phyloP scores from a whole-genome alignment of 345 rosid genomes.

The Reutealis trisperma region DNA sequence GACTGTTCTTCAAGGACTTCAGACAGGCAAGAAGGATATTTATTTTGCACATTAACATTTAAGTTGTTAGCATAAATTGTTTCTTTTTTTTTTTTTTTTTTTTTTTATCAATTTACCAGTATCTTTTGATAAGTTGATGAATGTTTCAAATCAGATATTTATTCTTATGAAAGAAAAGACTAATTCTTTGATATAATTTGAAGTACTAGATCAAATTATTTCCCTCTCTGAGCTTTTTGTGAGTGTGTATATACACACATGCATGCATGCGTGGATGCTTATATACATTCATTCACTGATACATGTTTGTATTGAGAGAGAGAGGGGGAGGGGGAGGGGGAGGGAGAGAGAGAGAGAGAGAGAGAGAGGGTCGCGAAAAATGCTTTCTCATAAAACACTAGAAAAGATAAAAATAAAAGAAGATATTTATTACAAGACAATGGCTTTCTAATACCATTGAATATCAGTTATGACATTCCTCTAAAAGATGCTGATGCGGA shows the following conservation, averaged over 20 bases:
- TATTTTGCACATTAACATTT: neutral
- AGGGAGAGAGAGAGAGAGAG: neutral
- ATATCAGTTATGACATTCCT: neutral
- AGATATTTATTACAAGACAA: neutral
- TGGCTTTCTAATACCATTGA: neutral
- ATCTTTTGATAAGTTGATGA: neutral
- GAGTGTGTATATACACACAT: neutral
- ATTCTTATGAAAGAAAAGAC: neutral
- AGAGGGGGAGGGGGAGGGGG: too few species aligned
- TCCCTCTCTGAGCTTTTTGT: neutral
- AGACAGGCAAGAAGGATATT: conserved; percentile 52
- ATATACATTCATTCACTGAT: neutral
- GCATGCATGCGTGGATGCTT: neutral
- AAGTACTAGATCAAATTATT: neutral
- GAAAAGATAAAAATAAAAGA: neutral
- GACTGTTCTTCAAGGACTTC: conserved; percentile 75
- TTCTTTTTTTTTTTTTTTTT: neutral
- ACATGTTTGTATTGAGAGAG: neutral
- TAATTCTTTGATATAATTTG: neutral
- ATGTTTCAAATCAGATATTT: neutral
- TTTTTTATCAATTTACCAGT: neutral
- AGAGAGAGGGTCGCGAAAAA: neutral
- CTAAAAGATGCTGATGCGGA: neutral
- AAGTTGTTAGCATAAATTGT: neutral
- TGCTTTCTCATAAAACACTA: neutral